Evolutionary conservation across 805 yeast species (phyloP), one percentile per base, ranked within the genome.

Genomic region (Cyberlindnera sargentensis): DNA sequence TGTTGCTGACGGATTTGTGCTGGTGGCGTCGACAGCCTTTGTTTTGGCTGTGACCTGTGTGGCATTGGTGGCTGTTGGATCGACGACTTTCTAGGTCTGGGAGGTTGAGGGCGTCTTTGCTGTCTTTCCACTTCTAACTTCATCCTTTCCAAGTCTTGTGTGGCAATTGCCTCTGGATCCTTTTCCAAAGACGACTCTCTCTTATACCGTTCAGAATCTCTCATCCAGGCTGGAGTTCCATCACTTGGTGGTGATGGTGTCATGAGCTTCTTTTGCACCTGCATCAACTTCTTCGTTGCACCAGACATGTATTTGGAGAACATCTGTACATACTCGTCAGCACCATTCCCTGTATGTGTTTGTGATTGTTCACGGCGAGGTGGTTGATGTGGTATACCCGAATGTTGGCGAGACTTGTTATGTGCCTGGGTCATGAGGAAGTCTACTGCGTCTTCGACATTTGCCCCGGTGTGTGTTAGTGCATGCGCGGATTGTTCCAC

Each of bases 151-250:
- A 58, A 34, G 5, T 47, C 46, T 34, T 52, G 55, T 1, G 40
- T 37, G 11, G 71, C 76, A 10, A 71, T 67, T 41, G 71, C 78
- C 2, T 68, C 64, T 2, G 76, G 76, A 44, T 71, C 75, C 29
- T 73, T 72, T 23, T 66, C 70, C 34, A 53, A 68, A 3, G 70
- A 8, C 24, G 36, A 15, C 65, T 64, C 44, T 48, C 45, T 42
- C 36, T 69, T 74, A 51, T 80, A 72, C 51, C 55, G 65, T 10
- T 63, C 67, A 52, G 76, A 81, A 47, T 76, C 73, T 44, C 66
- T 71, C 89, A 86, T 81, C 95, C 95, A 86, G 2, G 81, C 77
- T 0, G 95, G 95, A 49, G 56, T 59, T 5, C 67, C 70, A 40
- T 67, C 68, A 37, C 46, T 50, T 15, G 53, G 40, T 20, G 51